Evolutionary conservation across 306 rosid genomes (phyloP), one percentile per base, ranked within the genome.

Genomic region (Hylodesmum podocarpum): DNA sequence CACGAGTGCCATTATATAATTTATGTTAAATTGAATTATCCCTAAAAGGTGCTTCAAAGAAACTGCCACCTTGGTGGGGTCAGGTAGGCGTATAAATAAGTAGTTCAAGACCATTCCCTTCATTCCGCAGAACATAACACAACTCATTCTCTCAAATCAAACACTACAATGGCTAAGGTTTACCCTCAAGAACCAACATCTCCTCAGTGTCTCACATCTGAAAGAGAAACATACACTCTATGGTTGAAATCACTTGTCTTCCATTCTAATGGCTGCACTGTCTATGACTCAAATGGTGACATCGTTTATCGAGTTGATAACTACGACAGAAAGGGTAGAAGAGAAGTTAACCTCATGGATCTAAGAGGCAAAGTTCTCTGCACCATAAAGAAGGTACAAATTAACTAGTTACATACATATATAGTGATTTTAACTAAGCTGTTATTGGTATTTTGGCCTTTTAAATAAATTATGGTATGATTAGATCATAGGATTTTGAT

Each of bases 241-340:
- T 95, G 98, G 98, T 89, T 95, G 97, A 92, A 95, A 79, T 95
- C 97, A 11, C 92, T 95, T 6, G 87, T 92, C 9, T 84, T 75
- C 54, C 93, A 92, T 39, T 76, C 93, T 8, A 92, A 95, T 77
- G 98, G 98, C 4, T 90, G 95, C 93, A 94, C 98, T 0, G 90
- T 90, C 51, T 95, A 84, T 47, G 84, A 92, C 53, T 84, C 95
- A 57, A 85, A 78, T 0, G 98, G 98, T 0, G 81, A 84, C 22
- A 84, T 95, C 22, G 93, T 88, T 28, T 92, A 85, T 40, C 82
- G 98, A 9, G 96, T 95, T 6, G 97, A 95, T 77, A 92, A 95
- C 78, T 95, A 95, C 65, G 87, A 86, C 74, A 77, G 72, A 5
- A 95, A 90, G 75, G 88, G 92, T 33, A 86, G 85, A 79, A 46